These are phyloP conservation scores for Yamadazyma atmosphaerica DNA, from an alignment of 1,139 yeast species.

Conservation along the genomic window DNA sequence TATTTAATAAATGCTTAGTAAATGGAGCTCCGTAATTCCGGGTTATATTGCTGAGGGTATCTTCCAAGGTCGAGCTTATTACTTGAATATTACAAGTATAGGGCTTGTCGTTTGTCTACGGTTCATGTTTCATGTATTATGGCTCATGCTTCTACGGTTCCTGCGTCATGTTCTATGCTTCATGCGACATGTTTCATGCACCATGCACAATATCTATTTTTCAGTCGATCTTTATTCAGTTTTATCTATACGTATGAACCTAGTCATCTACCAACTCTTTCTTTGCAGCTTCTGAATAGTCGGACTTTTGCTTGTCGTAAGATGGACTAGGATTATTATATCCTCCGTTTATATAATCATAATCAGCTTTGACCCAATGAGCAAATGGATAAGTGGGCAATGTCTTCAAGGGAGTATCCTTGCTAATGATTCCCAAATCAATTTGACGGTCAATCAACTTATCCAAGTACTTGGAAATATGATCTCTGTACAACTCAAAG, in stretches of 20 bases:
- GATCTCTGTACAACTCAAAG: constrained; percentile 58
- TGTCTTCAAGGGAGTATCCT: constrained; percentile 61
- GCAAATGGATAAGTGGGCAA: constrained; percentile 65
- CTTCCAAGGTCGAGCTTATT: too few species aligned
- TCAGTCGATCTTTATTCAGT: too few species aligned
- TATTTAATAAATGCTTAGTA: too few species aligned
- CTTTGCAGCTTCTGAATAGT: constrained; percentile 14
- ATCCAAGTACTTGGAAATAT: constrained; percentile 58
- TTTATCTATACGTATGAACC: neutral
- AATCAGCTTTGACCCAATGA: constrained; percentile 44
- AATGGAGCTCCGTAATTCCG: too few species aligned
- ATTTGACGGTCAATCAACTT: constrained; percentile 55
- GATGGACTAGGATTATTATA: constrained; percentile 47
- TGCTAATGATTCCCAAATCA: constrained; percentile 53
- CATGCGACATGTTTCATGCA: too few species aligned
- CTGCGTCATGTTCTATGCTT: too few species aligned
- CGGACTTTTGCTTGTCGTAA: constrained; percentile 20
- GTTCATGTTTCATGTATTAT: too few species aligned
- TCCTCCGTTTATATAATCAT: constrained; percentile 45
- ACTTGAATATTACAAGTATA: too few species aligned
- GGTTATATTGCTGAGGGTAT: too few species aligned
- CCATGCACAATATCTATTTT: too few species aligned
- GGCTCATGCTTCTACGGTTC: too few species aligned
- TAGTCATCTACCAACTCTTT: constrained; percentile 11
- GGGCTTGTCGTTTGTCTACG: too few species aligned